Percentiles rank a stretch among this genome's conserved stretches.
These are phyloP conservation scores for Sambucus nigra DNA, from an alignment of 129 eudicot species.

Conservation along the genomic window DNA sequence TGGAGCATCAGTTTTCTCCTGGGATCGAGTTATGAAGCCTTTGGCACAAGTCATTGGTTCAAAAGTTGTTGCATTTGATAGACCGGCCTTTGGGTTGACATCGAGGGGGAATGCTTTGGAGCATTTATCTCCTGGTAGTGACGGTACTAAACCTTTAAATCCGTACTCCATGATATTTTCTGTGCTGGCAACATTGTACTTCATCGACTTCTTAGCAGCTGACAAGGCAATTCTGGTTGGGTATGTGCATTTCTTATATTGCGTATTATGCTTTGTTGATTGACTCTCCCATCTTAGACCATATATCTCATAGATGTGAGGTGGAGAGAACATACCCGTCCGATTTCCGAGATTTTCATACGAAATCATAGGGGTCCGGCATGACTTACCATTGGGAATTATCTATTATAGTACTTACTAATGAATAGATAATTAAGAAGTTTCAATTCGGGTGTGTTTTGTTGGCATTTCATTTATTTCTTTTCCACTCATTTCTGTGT, in stretches of 20 bases:
- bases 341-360: too few species aligned
- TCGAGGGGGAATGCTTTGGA: conserved; percentile 42
- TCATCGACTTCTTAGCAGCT: conserved; percentile 63
- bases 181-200: conserved; percentile 62
- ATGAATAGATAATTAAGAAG: too few species aligned
- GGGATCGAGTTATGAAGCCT: conserved; percentile 71
- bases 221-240: conserved; percentile 76
- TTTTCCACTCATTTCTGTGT: too few species aligned
- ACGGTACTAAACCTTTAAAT: conserved; percentile 56
- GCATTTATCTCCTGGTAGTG: conserved; percentile 18
- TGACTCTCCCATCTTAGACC: neutral
- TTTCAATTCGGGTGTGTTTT: too few species aligned
- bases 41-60: conserved; percentile 51
- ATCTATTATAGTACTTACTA: too few species aligned
- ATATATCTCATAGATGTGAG: neutral
- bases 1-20: conserved; percentile 87
- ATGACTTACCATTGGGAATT: too few species aligned
- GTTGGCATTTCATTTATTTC: too few species aligned
- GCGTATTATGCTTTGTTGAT: neutral
- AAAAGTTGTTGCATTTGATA: conserved; percentile 82
- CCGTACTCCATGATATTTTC: conserved; percentile 83
- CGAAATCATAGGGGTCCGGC: too few species aligned
- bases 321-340: too few species aligned
- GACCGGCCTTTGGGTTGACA: conserved; percentile 97
- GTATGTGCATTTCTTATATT: conserved; percentile 25